Base-by-base conservation (phyloP, 257 asterid species). In the Plantago ovata region DNA sequence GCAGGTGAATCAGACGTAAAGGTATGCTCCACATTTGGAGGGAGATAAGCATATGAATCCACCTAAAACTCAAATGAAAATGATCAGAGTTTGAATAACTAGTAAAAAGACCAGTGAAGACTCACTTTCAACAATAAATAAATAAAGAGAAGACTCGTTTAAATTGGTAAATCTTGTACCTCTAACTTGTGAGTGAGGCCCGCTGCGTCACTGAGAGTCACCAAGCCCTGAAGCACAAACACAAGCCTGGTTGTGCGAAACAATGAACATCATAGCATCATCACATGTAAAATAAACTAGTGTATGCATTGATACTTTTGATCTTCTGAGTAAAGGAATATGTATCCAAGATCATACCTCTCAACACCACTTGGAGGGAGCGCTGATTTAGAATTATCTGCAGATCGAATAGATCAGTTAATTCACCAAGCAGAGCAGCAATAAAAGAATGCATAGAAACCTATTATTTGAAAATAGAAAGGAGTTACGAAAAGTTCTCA, bases 41-140 rank as follows among this genome's bases (percentile, higher is more conserved):
- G 98, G 62, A 93, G 79, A 74, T 88, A 93, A 60, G 92, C 95
- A 68, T 84, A 93, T 7, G 92, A 89, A 69, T 86, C 97, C 81
- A 86, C 97, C 98, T 91, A 77, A 77, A 63, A 52, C 38, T 68
- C 55, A 56, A 21, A 15, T 36, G 46, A 53, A 50, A 12, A 72
- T 13, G 20, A 40, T 64, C 15, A 39, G 14, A 60, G 45, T 64
- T 42, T 53, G 56, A 18, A 52, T 39, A 28, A 40, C 28, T 24
- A 16, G 49, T 46, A 28, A 13, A 43, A 47, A 56, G n/a, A 36
- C 36, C 9, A 41, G 7, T 28, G 23, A 23, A 52, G 48, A n/a
- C n/a, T n/a, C n/a, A n/a, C n/a, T n/a, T n/a, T n/a, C n/a, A n/a
- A n/a, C n/a, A n/a, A n/a, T n/a, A n/a, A n/a, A n/a, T n/a, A n/a